These are phyloP conservation scores for Sarcocystis neurona DNA, from an alignment of 169 alveolate species.

Conservation along the genomic window DNA sequence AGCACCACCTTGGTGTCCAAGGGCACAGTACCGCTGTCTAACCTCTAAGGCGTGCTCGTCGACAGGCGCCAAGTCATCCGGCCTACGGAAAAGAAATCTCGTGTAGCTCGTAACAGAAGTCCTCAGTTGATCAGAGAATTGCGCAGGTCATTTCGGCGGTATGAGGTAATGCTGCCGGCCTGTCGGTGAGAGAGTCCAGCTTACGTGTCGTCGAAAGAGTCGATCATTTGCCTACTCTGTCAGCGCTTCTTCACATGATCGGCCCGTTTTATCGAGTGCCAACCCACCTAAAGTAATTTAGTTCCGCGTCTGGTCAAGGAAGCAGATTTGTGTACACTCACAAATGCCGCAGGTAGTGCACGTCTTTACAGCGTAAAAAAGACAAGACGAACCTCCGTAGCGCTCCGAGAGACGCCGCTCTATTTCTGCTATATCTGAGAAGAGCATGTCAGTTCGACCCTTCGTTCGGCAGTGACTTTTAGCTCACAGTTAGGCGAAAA, in stretches of 20 bases:
- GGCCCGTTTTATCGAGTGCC: neutral
- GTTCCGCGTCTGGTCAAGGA: constrained; percentile 23
- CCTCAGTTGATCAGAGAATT: neutral
- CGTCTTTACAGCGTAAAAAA: neutral
- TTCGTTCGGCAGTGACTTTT: too few relatives aligned
- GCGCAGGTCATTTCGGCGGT: too few relatives aligned
- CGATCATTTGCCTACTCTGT: constrained; percentile 27
- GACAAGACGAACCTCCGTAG: constrained; percentile 48
- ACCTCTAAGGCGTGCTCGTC: constrained; percentile 36
- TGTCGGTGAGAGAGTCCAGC: neutral
- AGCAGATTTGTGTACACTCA: neutral
- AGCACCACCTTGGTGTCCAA: neutral
- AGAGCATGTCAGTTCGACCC: too few relatives aligned
- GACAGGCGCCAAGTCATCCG: constrained; percentile 5
- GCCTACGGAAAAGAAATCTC: neutral
- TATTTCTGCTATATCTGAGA: constrained; percentile 4
- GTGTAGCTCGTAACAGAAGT: neutral
- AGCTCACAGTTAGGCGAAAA: constrained; percentile 7
- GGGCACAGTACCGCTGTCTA: neutral
- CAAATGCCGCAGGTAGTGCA: neutral
- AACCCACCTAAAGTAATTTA: constrained; percentile 30
- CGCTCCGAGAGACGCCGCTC: constrained; percentile 41
- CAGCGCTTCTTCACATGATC: neutral
- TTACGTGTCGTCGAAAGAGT: constrained; percentile 20
- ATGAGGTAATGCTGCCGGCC: neutral